Evolutionary conservation across 2,329 filamentous ascomycete species (phyloP).

Genomic region (Lachnellula suecica): DNA sequence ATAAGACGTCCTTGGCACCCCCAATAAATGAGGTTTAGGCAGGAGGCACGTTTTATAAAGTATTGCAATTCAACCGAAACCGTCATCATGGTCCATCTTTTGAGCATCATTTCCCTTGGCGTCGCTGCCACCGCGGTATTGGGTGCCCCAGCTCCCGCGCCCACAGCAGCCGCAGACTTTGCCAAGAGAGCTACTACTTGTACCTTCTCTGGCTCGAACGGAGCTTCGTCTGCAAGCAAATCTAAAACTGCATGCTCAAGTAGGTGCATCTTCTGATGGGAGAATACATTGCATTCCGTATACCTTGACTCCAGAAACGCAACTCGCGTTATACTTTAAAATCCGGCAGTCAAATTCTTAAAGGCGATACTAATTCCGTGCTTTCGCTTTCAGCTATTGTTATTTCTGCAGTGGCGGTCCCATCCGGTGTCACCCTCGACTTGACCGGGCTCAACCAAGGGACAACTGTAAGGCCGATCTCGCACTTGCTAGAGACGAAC

Average conservation of each 20-base stretch:
- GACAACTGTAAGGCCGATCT: slow-evolving; percentile 32
- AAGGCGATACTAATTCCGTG: background rate
- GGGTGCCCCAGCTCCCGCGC: slow-evolving; percentile 8
- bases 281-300: slow-evolving; percentile 47
- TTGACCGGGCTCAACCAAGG: slow-evolving; percentile 49
- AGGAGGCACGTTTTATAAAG: too few relatives aligned
- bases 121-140: background rate
- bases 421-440: slow-evolving; percentile 56
- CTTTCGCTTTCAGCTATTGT: slow-evolving; percentile 47
- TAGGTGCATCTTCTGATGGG: slow-evolving; percentile 52
- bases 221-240: slow-evolving; percentile 44
- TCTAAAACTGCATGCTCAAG: slow-evolving; percentile 51
- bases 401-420: slow-evolving; percentile 52
- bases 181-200: slow-evolving; percentile 38
- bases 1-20: too few relatives aligned
- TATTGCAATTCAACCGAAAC: too few relatives aligned
- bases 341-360: background rate
- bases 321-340: background rate
- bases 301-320: background rate
- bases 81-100: background rate
- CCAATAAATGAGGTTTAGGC: too few relatives aligned
- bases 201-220: slow-evolving; percentile 48
- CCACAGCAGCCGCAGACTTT: slow-evolving; percentile 13
- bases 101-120: background rate
- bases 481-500: background rate